phyloP scores from a whole-genome alignment of 1,284 basidiomycete genomes.

The Megacollybia platyphylla region DNA sequence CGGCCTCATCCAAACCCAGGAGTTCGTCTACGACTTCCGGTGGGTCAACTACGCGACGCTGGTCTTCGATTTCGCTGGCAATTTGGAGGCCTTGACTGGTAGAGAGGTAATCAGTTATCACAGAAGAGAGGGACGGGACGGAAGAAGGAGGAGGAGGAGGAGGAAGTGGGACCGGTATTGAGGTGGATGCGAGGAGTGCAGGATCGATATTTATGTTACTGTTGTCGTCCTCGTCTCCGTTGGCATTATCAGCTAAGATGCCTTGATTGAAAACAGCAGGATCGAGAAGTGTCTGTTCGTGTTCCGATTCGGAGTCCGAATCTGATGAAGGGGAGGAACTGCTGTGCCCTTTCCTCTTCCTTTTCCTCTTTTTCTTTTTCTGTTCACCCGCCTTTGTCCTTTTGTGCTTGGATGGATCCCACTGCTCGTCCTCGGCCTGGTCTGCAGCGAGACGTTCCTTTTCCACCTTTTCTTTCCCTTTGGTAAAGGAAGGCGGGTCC shows the following conservation, averaged over 20 bases:
- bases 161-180: conserved; percentile 9
- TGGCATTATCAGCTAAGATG: conserved; percentile 18
- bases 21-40: conserved; percentile 43
- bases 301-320: background rate
- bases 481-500: conserved; percentile 82
- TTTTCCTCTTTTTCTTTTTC: conserved; percentile 18
- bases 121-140: conserved; percentile 27
- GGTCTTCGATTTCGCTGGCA: conserved; percentile 53
- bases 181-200: conserved; percentile 24
- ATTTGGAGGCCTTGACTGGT: conserved; percentile 45
- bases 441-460: conserved; percentile 33
- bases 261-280: conserved; percentile 29
- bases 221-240: conserved; percentile 21
- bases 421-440: conserved; percentile 14
- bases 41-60: conserved; percentile 40
- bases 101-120: conserved; percentile 46
- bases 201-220: conserved; percentile 49
- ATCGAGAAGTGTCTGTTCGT: conserved; percentile 15
- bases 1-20: conserved; percentile 81
- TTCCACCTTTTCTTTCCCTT: conserved; percentile 63
- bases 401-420: conserved; percentile 15
- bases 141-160: conserved; percentile 7
- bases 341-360: conserved; percentile 15
- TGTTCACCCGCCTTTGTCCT: conserved; percentile 19
- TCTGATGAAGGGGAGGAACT: conserved; percentile 6